These are phyloP conservation scores for Kodamaea hsintzibuensis DNA, from an alignment of 805 yeast genomes.

Conservation along the genomic window DNA sequence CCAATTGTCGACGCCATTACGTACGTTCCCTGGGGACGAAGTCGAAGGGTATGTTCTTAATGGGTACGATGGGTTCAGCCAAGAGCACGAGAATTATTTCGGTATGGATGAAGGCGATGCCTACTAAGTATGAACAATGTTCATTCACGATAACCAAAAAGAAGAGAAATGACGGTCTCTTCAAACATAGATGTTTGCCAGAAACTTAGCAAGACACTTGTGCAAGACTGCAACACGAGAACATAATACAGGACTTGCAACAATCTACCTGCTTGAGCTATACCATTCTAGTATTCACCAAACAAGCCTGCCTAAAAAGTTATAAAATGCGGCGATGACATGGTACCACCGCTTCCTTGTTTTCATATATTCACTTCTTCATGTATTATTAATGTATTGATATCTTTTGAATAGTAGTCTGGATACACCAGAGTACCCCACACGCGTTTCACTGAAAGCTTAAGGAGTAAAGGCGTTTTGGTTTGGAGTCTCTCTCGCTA, in stretches of 20 bases:
- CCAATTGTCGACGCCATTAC: slow-evolving; percentile 9
- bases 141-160: not conserved
- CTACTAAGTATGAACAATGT: not conserved
- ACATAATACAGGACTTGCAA: not conserved
- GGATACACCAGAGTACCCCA: not conserved
- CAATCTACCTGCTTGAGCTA: not conserved
- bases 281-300: not conserved
- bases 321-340: not conserved
- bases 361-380: slow-evolving; percentile 1
- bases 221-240: no score
- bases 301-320: not conserved
- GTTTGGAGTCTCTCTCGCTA: not conserved
- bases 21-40: slow-evolving; percentile 32
- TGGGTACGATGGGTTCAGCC: slow-evolving; percentile 28
- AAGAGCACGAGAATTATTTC: slow-evolving; percentile 30
- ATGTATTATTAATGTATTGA: not conserved
- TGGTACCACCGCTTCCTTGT: not conserved
- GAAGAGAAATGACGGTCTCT: not conserved
- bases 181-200: not conserved
- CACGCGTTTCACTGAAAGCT: not conserved
- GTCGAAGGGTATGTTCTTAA: slow-evolving; percentile 40
- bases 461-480: not conserved
- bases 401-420: not conserved
- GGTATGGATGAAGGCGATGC: slow-evolving; percentile 21
- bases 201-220: no score